These are phyloP conservation scores for Umbelopsis ramanniana DNA, from an alignment of 192 early-diverging fungal genomes.

Conservation along the genomic window DNA sequence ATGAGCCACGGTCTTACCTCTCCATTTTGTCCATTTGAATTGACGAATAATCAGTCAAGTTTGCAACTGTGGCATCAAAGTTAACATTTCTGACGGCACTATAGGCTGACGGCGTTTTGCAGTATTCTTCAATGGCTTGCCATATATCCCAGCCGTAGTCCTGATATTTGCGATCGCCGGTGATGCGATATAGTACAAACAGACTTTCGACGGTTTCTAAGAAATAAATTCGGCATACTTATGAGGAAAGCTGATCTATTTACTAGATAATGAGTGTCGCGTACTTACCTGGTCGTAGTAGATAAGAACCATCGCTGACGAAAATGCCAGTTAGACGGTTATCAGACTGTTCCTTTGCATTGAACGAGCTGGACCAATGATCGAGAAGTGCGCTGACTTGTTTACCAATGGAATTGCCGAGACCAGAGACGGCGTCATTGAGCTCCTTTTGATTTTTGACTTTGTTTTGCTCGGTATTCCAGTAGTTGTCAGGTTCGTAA, in stretches of 20 bases:
- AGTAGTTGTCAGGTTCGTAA: background rate
- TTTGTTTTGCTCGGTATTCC: background rate
- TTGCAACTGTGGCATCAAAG: background rate
- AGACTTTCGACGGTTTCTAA: slow-evolving; percentile 75
- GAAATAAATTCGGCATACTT: background rate
- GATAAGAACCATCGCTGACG: slow-evolving; percentile 25
- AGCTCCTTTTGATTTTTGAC: background rate
- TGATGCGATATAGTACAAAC: slow-evolving; percentile 74
- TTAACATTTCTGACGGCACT: slow-evolving; percentile 47
- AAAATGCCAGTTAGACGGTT: background rate
- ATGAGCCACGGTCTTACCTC: slow-evolving; percentile 1
- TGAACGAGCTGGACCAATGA: background rate
- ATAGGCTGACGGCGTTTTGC: slow-evolving; percentile 53
- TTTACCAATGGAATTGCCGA: background rate
- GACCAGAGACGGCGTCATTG: background rate
- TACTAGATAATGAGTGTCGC: background rate
- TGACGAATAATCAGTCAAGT: background rate
- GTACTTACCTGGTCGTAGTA: slow-evolving; percentile 44
- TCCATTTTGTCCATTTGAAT: slow-evolving; percentile 36
- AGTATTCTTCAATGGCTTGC: slow-evolving; percentile 51
- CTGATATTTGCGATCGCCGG: slow-evolving; percentile 68
- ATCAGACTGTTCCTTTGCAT: too few species aligned
- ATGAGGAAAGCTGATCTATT: background rate
- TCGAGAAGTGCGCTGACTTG: background rate
- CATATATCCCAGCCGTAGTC: slow-evolving; percentile 73